Percentiles rank a stretch among this genome's conserved stretches.
These are phyloP conservation scores for Aureobasidium lini DNA, from an alignment of 2,329 filamentous ascomycete genomes.

Conservation along the genomic window DNA sequence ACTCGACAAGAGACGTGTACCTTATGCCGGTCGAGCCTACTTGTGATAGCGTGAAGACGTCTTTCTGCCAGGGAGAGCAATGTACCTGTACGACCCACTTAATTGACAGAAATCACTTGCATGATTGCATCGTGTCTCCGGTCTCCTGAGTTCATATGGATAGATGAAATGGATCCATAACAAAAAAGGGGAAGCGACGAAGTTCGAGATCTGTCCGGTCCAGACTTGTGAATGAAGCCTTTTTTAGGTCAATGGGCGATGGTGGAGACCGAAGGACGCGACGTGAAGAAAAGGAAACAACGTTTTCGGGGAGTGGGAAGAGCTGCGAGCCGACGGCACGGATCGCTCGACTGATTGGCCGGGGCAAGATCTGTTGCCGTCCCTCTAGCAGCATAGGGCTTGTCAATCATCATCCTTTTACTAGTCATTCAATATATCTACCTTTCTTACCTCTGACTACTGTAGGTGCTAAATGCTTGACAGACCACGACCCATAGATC, in stretches of 20 bases:
- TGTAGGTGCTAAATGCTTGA: neutral
- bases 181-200: neutral
- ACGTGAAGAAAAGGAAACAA: neutral
- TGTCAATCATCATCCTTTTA: neutral
- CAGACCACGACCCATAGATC: neutral
- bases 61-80: neutral
- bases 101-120: neutral
- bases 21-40: neutral
- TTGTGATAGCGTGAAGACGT: neutral
- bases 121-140: neutral
- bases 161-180: neutral
- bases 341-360: neutral
- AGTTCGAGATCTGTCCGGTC: neutral
- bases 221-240: neutral
- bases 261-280: neutral
- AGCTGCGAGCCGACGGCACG: neutral
- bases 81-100: neutral
- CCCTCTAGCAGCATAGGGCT: neutral
- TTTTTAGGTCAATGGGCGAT: neutral
- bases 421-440: conserved; percentile 2
- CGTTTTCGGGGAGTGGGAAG: neutral
- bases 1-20: neutral
- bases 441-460: neutral
- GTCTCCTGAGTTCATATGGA: neutral
- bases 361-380: neutral